Base-by-base conservation (phyloP, 164 flowering plant species). In the Platanus orientalis region DNA sequence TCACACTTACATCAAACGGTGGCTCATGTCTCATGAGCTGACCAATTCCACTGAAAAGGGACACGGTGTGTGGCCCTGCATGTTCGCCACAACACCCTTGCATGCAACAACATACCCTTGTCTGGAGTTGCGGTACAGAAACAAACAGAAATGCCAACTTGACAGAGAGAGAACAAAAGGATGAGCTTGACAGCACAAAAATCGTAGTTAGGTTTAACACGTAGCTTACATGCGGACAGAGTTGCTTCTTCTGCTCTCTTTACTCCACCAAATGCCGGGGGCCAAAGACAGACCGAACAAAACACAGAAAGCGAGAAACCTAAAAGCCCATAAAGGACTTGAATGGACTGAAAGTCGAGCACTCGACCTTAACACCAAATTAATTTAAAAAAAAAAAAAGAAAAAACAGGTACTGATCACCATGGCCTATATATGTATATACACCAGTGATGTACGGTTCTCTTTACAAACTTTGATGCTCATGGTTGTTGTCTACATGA, bases 401-500 rank as follows among this genome's bases (percentile, higher is more conserved):
- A 49, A 6, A 1, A 5, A 21, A 10, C 25, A 10, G 16, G n/a
- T n/a, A n/a, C 2, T 10, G 47, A 14, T 36, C 47, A 54, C 19
- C 51, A 17, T 14, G 29, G 34, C 65, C 23, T 16, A 62, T n/a
- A 58, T 26, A 20, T 6, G 21, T 20, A n/a, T 17, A 19, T 36
- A 9, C n/a, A 39, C 21, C 26, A 26, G 24, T 6, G 12, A 62
- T 53, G 17, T 24, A 53, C 21, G 44, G 11, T 21, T 44, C 67
- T 25, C 25, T 45, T 16, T 29, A 27, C 29, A 27, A 12, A 29
- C 2, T 27, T 30, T 60, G 7, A 60, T 45, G 47, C 0, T 45
- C 19, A 26, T 16, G 23, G 14, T 19, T 42, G 4, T 57, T n/a
- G 20, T 21, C 54, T 68, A 68, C 71, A 68, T 68, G 4, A 68